Conservation (phyloP, 1,284 basidiomycete species). For the Malassezia sp. region DNA sequence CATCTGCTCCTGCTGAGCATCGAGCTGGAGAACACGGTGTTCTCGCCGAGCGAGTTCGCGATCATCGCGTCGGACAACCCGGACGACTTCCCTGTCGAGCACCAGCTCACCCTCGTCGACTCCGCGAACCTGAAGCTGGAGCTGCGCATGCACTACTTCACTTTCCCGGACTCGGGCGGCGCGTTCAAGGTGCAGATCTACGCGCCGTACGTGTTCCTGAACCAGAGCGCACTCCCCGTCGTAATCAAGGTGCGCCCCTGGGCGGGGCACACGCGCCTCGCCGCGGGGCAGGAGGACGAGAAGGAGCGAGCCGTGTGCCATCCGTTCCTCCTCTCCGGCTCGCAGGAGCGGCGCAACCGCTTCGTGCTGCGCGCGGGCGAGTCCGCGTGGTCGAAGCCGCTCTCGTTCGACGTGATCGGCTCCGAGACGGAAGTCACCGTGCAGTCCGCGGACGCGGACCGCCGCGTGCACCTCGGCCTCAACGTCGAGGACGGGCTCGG, state of each 20-base stretch:
- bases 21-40: slow-evolving; percentile 66
- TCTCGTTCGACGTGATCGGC: slow-evolving; percentile 63
- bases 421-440: slow-evolving; percentile 78
- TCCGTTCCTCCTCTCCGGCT: slow-evolving; percentile 64
- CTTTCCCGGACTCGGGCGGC: slow-evolving; percentile 80
- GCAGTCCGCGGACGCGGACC: slow-evolving; percentile 57
- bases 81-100: slow-evolving; percentile 78
- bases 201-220: slow-evolving; percentile 79
- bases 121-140: slow-evolving; percentile 65
- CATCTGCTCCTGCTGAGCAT: slow-evolving; percentile 88
- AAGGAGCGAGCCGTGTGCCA: slow-evolving; percentile 27
- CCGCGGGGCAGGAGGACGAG: slow-evolving; percentile 62
- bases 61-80: slow-evolving; percentile 91
- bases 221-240: slow-evolving; percentile 84
- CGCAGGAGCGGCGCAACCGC: slow-evolving; percentile 66
- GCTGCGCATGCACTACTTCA: slow-evolving; percentile 66
- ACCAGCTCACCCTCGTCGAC: slow-evolving; percentile 63
- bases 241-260: slow-evolving; percentile 64
- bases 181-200: slow-evolving; percentile 97
- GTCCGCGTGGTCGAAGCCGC: slow-evolving; percentile 68
- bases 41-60: slow-evolving; percentile 91
- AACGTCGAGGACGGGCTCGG: slow-evolving; percentile 88
- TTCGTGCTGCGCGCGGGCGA: slow-evolving; percentile 74
- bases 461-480: slow-evolving; percentile 74
- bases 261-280: slow-evolving; percentile 61